Conservation (phyloP, 2,329 filamentous ascomycete species). For the Trichoderma sp. region DNA sequence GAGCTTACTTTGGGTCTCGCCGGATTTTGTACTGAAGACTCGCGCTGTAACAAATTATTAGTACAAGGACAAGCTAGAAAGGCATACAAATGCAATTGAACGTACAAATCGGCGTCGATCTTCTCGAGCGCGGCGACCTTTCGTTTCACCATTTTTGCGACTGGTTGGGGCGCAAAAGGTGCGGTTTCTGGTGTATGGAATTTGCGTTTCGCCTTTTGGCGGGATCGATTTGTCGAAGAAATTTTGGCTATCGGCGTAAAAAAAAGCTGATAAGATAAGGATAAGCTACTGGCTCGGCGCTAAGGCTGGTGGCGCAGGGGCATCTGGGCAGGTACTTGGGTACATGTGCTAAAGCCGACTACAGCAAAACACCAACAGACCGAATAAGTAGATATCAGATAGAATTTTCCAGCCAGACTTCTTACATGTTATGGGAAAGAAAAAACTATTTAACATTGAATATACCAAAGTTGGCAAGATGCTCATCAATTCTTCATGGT, state of each 20-base stretch:
- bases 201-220: neutral
- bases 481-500: neutral
- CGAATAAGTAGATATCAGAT: neutral
- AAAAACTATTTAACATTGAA: neutral
- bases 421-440: neutral
- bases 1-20: constrained; percentile 73
- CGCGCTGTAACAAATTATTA: constrained; percentile 57
- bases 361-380: neutral
- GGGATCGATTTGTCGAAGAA: constrained; percentile 5
- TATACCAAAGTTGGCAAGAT: neutral
- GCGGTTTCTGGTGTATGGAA: constrained; percentile 6
- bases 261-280: constrained; percentile 19
- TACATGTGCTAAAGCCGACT: neutral
- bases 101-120: constrained; percentile 84
- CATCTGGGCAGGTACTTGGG: neutral
- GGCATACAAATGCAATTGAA: neutral
- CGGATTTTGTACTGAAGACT: constrained; percentile 91
- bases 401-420: neutral
- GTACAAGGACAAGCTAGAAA: constrained; percentile 3
- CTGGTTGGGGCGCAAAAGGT: constrained; percentile 7
- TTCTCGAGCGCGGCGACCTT: constrained; percentile 93
- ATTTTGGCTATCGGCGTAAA: constrained; percentile 11
- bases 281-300: constrained; percentile 9
- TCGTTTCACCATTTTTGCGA: constrained; percentile 72
- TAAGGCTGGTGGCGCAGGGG: neutral